A percentile compares a stretch with the other conserved stretches of the same genome.
phyloP scores from a whole-genome alignment of 164 flowering plant species.

The Pachysandra terminalis region DNA sequence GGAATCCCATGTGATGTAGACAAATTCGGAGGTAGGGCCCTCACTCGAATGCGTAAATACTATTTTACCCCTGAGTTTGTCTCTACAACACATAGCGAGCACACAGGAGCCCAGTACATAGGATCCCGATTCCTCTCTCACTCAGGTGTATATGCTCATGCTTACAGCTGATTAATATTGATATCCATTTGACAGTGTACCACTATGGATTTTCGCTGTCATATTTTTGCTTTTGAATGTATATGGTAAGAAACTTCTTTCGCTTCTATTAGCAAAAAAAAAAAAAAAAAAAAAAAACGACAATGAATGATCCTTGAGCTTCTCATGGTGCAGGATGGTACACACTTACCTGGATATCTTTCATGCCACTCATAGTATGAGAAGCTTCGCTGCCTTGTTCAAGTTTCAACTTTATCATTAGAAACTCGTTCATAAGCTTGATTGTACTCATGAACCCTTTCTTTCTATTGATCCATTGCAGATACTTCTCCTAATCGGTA shows the following conservation, averaged over 20 bases:
- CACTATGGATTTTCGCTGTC: slow-evolving; percentile 52
- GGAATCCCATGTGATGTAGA: too few relatives aligned
- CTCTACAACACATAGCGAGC: too few relatives aligned
- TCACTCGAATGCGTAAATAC: too few relatives aligned
- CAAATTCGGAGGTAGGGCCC: too few relatives aligned
- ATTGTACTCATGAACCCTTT: background rate
- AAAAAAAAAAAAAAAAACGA: too few relatives aligned
- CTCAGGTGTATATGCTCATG: background rate
- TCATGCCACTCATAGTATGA: slow-evolving; percentile 58
- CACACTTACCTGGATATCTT: slow-evolving; percentile 47
- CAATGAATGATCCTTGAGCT: too few relatives aligned
- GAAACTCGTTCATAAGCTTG: background rate
- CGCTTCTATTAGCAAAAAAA: too few relatives aligned
- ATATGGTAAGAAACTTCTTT: slow-evolving; percentile 32
- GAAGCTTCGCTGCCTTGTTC: too few relatives aligned
- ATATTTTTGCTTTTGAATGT: slow-evolving; percentile 54
- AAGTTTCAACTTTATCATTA: too few relatives aligned
- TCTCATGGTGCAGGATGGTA: slow-evolving; percentile 44
- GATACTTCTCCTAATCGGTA: slow-evolving; percentile 63
- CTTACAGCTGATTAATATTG: background rate
- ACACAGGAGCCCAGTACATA: too few relatives aligned
- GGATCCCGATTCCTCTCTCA: slow-evolving; percentile 1
- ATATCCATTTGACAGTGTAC: slow-evolving; percentile 35
- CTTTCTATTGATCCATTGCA: slow-evolving; percentile 10
- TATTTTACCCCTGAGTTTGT: too few relatives aligned